Evolutionary conservation across 2,329 filamentous ascomycete species (phyloP), one percentile per base, ranked within the genome.

Genomic region (Cladophialophora carrionii): DNA sequence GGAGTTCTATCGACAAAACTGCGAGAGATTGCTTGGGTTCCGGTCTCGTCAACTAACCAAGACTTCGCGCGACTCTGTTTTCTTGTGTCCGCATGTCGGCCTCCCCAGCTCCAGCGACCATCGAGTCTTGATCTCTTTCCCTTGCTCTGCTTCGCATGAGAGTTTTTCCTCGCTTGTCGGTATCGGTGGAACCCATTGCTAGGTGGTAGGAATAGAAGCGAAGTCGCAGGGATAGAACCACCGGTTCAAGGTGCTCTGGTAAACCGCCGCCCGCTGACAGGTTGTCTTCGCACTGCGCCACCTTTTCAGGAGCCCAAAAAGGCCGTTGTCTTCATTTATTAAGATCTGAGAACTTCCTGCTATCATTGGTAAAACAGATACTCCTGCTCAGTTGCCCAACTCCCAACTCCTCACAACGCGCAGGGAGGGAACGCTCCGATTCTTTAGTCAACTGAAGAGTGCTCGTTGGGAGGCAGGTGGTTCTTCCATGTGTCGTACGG

Each of bases 401-500:
- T 17, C 14, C 37, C 37, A 43, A 20, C 37, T n/a, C 37, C 17
- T 8, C 5, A 20, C 37, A 43, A 43, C 14, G 7, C 8, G 14
- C 37, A 43, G 37, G 37, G 37, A 43, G 14, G 6, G 7, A 43
- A 43, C 17, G 37, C 14, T n/a, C 37, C 8, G 14, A 0, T 29
- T 51, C 22, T 51, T 53, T 67, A 68, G 4, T 69, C 68, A 34
- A 41, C 49, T 8, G 67, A 67, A 12, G 70, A 72, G 29, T 66
- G 62, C 58, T 71, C 62, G 56, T 72, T 70, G 4, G 58, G 3
- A 46, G 70, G 70, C 10, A 72, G 64, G 20, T 70, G 62, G 32
- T 64, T 55, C 61, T 66, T 64, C 70, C 70, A 72, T 51, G 68
- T 68, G 22, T 70, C 66, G 43, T 70, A 70, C 10, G 60, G 64